Evolutionary conservation across 23 red algal genomes (phyloP).

Genomic region (Gracilaria vermiculophylla): DNA sequence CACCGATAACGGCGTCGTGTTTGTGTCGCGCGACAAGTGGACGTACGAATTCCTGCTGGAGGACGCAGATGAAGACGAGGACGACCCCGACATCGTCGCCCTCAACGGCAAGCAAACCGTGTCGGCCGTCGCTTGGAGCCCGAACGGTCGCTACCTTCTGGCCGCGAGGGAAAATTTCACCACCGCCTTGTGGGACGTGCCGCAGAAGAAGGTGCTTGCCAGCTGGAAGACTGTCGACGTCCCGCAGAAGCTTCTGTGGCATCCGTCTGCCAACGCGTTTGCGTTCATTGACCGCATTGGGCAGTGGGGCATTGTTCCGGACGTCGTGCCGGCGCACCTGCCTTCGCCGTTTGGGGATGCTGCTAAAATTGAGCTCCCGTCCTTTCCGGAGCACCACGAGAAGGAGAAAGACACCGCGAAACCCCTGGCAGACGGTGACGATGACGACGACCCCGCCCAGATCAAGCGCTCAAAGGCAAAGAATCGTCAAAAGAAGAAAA

Average conservation of each 20-base stretch:
- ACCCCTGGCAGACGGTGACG: background rate
- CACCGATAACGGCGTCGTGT: constrained; percentile 36
- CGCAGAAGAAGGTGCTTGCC: constrained; percentile 23
- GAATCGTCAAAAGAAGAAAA: background rate
- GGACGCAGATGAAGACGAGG: constrained; percentile 42
- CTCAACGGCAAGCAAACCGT: constrained; percentile 7
- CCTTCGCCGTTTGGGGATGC: background rate
- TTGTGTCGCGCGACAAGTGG: constrained; percentile 50
- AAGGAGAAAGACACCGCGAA: constrained; percentile 15
- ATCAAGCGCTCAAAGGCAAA: constrained; percentile 29
- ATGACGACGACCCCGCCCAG: constrained; percentile 31
- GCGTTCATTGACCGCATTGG: constrained; percentile 59
- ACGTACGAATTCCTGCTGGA: constrained; percentile 23
- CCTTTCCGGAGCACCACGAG: constrained; percentile 10
- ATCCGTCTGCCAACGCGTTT: constrained; percentile 46
- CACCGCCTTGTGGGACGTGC: constrained; percentile 46
- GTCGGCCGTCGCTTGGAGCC: constrained; percentile 47
- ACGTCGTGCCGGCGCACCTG: constrained; percentile 57
- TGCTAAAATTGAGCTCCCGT: constrained; percentile 4
- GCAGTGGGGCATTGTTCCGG: constrained; percentile 63
- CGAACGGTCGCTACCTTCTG: constrained; percentile 45
- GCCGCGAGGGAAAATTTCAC: constrained; percentile 16
- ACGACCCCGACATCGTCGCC: constrained; percentile 7
- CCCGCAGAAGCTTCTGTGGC: constrained; percentile 56
- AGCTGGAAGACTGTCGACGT: constrained; percentile 45